These are phyloP conservation scores for Vaccinium corymbosum DNA, from an alignment of 148 eudicot species.

Conservation along the genomic window DNA sequence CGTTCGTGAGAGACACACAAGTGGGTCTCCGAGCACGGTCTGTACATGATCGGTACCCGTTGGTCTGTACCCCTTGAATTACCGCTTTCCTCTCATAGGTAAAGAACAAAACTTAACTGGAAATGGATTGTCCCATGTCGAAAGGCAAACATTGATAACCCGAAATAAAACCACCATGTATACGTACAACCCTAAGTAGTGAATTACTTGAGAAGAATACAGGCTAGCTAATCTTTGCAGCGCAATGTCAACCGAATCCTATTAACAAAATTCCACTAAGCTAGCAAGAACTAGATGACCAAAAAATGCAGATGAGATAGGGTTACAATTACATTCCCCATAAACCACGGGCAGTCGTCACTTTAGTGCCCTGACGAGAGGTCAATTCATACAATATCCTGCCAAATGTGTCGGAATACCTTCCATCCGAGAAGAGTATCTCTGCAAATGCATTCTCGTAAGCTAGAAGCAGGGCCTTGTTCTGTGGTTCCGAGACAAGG, in stretches of 20 bases:
- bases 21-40: no score
- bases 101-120: not conserved
- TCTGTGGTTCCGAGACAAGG: slow-evolving; percentile 87
- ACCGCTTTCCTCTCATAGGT: not conserved
- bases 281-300: not conserved
- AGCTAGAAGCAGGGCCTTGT: slow-evolving; percentile 59
- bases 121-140: no score
- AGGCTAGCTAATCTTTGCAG: not conserved
- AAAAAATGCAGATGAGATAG: not conserved
- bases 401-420: slow-evolving; percentile 78
- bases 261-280: not conserved
- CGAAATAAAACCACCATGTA: not conserved
- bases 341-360: slow-evolving; percentile 67
- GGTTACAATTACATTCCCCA: slow-evolving; percentile 76
- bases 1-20: no score
- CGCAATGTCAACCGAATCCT: not conserved
- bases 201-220: not conserved
- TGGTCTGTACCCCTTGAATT: no score
- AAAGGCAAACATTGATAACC: not conserved
- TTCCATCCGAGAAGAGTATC: slow-evolving; percentile 73
- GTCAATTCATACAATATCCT: slow-evolving; percentile 84
- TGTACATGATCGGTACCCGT: no score
- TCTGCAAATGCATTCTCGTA: slow-evolving; percentile 89
- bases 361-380: slow-evolving; percentile 68
- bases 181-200: not conserved